Evolutionary conservation across 208 protist species (phyloP), one percentile per base, ranked within the genome.

Genomic region (Blechomonas ayalai): DNA sequence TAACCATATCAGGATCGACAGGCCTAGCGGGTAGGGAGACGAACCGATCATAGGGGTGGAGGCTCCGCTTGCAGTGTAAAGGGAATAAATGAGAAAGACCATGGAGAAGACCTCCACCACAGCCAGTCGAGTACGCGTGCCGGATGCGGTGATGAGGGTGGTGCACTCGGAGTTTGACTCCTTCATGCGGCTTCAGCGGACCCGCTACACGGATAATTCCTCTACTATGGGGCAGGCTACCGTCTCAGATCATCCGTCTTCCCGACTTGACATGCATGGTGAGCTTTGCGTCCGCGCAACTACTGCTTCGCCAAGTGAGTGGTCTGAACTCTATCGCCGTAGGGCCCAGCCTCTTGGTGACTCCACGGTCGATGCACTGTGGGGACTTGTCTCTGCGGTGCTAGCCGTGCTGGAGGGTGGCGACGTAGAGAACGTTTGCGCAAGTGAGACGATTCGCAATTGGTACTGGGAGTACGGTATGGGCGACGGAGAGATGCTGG

Each of bases 391-490:
- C 34, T 65, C 50, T 19, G 34, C 55, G 3, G 52, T 77, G 29
- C 35, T 76, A 22, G 49, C 32, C 25, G 49, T 77, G 15, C 59
- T 81, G 15, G 78, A 86, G 47, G 46, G 46, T 8, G 41, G 57
- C 24, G 61, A 45, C 1, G 47, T 55, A 2, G 58, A 72, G 18
- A 35, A 36, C 25, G 54, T 71, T 6, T 73, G 70, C 44, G 74
- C 74, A 5, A 79, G 72, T 27, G 50, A 27, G 3, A 62, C 63
- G 10, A 56, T 89, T 9, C 47, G 73, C 9, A 46, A 59, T 24
- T 92, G 83, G 83, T 77, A 79, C 24, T 37, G 67, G 25, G 36
- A 24, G 9, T 67, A 63, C 31, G 66, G 63, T 29, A 51, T 77
- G 13, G 36, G 58, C 19, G 32, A 55, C 13, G 48, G 15, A 10